Evolutionary conservation across 1,139 yeast species (phyloP), one percentile per base, ranked within the genome.

Genomic region (Yamadazyma conglobata): DNA sequence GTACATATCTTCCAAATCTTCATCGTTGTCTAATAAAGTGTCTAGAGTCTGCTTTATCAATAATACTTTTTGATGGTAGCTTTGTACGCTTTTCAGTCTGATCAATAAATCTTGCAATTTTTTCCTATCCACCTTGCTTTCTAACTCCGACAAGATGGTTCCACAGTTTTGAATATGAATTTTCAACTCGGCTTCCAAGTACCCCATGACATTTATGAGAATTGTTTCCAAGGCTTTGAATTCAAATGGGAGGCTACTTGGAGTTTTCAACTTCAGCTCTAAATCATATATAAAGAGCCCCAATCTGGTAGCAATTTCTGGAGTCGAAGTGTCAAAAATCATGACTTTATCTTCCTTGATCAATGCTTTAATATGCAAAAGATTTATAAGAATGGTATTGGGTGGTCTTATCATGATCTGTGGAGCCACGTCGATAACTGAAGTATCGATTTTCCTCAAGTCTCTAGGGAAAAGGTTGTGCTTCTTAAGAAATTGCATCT

Each of bases 151-250:
- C 31, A 93, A 64, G 18, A 89, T 81, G 4, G 77, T 73, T n/a
- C 85, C 85, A 48, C 95, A 86, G 10, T 77, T 73, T 10, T 76
- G 70, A 15, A 79, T 66, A 46, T 86, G 93, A 15, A 76, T 77
- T 44, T 79, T 83, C 64, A 91, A 72, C 46, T 93, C 98, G 1
- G 93, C 79, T 37, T 87, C 93, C 25, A 93, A 59, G 35, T 85
- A 82, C 8, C 91, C 77, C 58, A 88, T 76, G 2, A 89, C 94
- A 39, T 86, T 82, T 27, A 89, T 79, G 40, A 93, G 71, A 10
- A 93, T 86, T 1, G 93, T 78, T 52, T 93, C 98, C 27, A 93
- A 58, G 0, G 96, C 98, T 27, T 93, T 68, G 55, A 89, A 82
- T 52, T 93, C 99, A 56, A 85, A 93, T 2, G 62, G 65, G 27